Evolutionary conservation across 176 grass and related monocot species (phyloP), one percentile per base, ranked within the genome.

Genomic region (Triticum timopheevii): DNA sequence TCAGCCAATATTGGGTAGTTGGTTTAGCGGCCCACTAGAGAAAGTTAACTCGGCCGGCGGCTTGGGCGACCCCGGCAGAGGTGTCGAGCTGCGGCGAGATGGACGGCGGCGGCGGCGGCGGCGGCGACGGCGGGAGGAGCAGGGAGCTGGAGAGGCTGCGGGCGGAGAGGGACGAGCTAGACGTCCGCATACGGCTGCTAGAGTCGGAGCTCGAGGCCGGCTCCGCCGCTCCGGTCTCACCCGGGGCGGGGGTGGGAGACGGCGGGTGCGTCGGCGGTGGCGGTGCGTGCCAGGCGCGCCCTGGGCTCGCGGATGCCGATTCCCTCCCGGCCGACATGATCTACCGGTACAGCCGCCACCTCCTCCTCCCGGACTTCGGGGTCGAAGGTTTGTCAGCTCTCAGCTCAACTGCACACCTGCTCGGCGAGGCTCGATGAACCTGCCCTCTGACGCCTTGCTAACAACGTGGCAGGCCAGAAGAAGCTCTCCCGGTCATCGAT

Each of bases 321-420:
- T 81, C 77, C 3, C 85, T 98, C 24, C 88, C 87, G 10, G 31
- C 58, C 24, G 82, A 95, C 36, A 98, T 98, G 96, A 89, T 95
- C 68, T 90, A 88, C 38, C 85, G 96, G 61, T 98, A 95, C 62
- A 94, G 96, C 69, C 93, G 96, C 73, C 96, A 98, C 73, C 91
- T 98, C 63, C 79, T 98, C 72, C 96, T 98, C 27, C 90, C 91
- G 38, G 92, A 98, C 86, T 95, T 98, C 76, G 96, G 93, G 4
- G 90, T 95, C 35, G 82, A 94, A 95, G 93, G 96, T 95, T 44
- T 52, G 67, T 36, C 34, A 19, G 61, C 70, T 24, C 69, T 58
- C 70, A 73, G 39, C 47, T 69, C 59, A 72, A 25, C 68, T 34
- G 10, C 39, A 19, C 11, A 12, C 4, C 49, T 66, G 3, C 23